Base-by-base conservation (phyloP, 495 filamentous ascomycete species). In the Pseudomonodictys pantanalensis region DNA sequence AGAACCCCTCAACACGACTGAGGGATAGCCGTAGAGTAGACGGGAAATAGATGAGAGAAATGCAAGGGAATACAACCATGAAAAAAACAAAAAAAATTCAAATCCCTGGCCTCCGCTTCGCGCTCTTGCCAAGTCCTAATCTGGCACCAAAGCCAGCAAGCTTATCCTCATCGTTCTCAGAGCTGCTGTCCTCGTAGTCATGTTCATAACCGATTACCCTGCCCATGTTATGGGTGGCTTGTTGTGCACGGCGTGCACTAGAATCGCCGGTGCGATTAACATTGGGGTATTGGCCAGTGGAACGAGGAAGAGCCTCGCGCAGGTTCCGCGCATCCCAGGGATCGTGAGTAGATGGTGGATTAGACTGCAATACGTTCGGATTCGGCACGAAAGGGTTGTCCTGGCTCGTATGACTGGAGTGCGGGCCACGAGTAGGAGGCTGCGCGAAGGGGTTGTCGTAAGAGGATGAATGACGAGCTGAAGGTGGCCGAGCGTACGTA, bases 391-490 rank as follows among this genome's bases (percentile, higher is more conserved):
- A 47, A 23, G 43, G 43, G 43, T 47, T 47, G 43, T 47, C 43
- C 39, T 57, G 54, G 22, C 54, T 57, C 1, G 54, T 57, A n/a
- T n/a, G n/a, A n/a, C n/a, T n/a, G n/a, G n/a, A n/a, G 33, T 41
- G n/a, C 2, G 50, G 23, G 3, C 10, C n/a, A 29, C 58, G 58
- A 1, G 28, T 44, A 1, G 26, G 35, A 1, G 52, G 53, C 23
- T 56, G 52, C 2, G 53, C 46, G 17, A 63, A 63, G 9, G 60
- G 52, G 26, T 57, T 57, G 4, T 62, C 59, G 41, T 22, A 7
- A 22, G 33, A 45, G n/a, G 51, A 29, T 38, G 52, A 5, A 39
- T 44, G 39, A 9, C 52, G 59, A 4, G 60, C 52, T 9, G 60
- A 58, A 2, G 52, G 52, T 20, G 53, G 53, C 10, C 43, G 53